Percentiles rank a stretch among this genome's conserved stretches.
Conservation (phyloP, 768 basidiomycete genomes). For the Lentinula boryana region DNA sequence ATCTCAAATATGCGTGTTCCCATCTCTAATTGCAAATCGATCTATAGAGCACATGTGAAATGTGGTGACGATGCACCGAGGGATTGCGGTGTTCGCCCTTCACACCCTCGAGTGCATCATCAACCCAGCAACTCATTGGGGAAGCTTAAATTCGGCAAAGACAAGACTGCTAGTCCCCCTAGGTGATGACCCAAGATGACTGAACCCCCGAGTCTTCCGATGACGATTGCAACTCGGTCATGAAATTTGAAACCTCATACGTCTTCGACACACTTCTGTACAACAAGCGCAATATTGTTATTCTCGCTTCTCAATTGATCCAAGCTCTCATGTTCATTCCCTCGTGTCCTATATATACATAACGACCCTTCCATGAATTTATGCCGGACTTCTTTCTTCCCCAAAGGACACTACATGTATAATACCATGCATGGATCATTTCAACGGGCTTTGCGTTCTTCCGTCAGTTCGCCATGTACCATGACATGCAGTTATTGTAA, state of each 20-base stretch:
- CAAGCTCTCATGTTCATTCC: neutral
- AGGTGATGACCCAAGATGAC: neutral
- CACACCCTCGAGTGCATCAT: constrained; percentile 20
- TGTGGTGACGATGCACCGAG: constrained; percentile 79
- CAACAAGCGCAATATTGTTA: neutral
- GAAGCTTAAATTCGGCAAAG: neutral
- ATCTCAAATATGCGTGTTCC: constrained; percentile 1
- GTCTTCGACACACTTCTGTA: neutral
- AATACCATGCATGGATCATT: neutral
- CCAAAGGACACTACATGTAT: neutral
- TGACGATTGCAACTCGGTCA: neutral
- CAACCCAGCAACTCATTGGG: constrained; percentile 7
- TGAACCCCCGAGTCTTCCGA: neutral
- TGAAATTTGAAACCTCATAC: neutral
- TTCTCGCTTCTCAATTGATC: neutral
- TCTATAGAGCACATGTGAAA: constrained; percentile 70
- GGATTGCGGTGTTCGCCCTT: constrained; percentile 64
- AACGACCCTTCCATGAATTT: neutral
- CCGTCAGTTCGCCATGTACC: neutral
- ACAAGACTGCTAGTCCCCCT: constrained; percentile 2
- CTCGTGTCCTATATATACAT: neutral
- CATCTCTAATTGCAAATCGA: constrained; percentile 8
- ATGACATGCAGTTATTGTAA: neutral
- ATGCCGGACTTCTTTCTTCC: neutral
- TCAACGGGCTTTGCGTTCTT: neutral